Conservation (phyloP, 2,329 filamentous ascomycete genomes). For the Paradendryphiella salina region DNA sequence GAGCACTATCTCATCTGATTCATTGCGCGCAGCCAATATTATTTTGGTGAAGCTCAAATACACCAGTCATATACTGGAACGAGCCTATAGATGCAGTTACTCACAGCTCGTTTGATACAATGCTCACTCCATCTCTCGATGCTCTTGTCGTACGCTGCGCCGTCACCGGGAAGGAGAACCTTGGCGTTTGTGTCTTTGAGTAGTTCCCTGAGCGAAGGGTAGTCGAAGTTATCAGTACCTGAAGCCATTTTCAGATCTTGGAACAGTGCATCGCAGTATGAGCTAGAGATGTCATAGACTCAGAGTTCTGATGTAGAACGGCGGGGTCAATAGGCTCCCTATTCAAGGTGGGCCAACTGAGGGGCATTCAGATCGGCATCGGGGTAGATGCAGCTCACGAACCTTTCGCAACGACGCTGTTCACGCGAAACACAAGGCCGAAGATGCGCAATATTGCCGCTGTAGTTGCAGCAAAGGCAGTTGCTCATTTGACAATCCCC, state of each 20-base stretch:
- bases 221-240: slow-evolving; percentile 16
- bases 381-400: too few relatives aligned
- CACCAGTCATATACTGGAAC: neutral
- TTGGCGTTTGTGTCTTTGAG: slow-evolving; percentile 26
- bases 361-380: neutral
- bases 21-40: too few relatives aligned
- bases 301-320: neutral
- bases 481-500: too few relatives aligned
- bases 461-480: too few relatives aligned
- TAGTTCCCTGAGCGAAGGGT: slow-evolving; percentile 24
- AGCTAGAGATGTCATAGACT: neutral
- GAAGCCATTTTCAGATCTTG: slow-evolving; percentile 15
- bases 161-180: slow-evolving; percentile 27
- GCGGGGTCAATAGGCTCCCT: neutral
- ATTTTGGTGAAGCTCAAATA: neutral
- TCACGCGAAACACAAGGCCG: too few relatives aligned
- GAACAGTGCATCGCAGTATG: neutral
- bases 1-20: neutral
- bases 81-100: neutral
- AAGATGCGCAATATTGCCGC: too few relatives aligned
- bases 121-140: slow-evolving; percentile 38
- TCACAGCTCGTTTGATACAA: slow-evolving; percentile 35
- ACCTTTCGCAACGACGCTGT: too few relatives aligned
- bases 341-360: neutral
- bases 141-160: slow-evolving; percentile 29